Percentiles rank a stretch among this genome's conserved stretches.
These are phyloP conservation scores for Mycena pura DNA, from an alignment of 768 basidiomycete species.

Conservation along the genomic window DNA sequence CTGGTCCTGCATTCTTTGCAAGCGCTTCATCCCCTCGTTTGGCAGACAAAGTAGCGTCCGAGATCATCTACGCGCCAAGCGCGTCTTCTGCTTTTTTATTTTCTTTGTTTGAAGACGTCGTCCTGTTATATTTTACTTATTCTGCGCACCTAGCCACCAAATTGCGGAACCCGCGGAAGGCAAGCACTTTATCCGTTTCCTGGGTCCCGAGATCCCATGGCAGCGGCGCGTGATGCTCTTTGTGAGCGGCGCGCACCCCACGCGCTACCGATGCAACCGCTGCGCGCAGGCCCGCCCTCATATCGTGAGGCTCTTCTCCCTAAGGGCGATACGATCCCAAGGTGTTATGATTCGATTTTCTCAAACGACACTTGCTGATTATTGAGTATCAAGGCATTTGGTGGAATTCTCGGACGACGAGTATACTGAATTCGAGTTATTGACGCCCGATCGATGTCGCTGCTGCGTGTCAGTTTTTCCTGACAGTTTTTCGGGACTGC, in stretches of 20 bases:
- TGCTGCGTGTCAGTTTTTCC: not conserved
- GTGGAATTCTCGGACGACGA: not conserved
- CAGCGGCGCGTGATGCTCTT: not conserved
- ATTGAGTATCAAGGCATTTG: no score
- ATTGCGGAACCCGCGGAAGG: not conserved
- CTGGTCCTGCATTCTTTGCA: constrained; percentile 1
- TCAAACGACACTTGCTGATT: not conserved
- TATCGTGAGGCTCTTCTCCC: not conserved
- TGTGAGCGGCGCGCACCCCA: not conserved
- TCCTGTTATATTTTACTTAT: not conserved
- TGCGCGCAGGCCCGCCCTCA: not conserved
- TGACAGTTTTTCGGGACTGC: not conserved
- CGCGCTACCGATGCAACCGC: not conserved
- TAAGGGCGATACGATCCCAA: not conserved
- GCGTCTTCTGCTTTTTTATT: no score
- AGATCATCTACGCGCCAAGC: not conserved
- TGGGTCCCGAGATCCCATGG: not conserved
- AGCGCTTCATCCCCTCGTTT: not conserved
- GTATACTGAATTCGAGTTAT: not conserved
- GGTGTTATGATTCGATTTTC: not conserved
- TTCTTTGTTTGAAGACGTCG: no score
- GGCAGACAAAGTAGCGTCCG: not conserved
- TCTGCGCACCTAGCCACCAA: not conserved
- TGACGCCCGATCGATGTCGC: not conserved
- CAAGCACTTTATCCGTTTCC: not conserved